Percentiles rank a stretch among this genome's conserved stretches.
These are phyloP conservation scores for Pythium apleroticum DNA, from an alignment of 352 stramenopile genomes.

Conservation along the genomic window DNA sequence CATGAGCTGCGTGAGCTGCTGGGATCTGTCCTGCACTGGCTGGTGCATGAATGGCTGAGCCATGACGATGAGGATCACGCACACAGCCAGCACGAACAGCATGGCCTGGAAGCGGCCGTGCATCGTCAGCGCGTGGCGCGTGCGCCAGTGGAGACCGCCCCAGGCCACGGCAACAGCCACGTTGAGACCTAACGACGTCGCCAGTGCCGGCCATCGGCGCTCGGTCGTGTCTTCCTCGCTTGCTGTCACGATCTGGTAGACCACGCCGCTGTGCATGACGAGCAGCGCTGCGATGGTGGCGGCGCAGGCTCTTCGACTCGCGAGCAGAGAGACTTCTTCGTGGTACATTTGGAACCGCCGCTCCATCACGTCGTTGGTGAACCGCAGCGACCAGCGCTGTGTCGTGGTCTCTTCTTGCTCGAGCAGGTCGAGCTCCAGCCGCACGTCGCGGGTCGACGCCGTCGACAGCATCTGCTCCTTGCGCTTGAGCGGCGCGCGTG, in stretches of 20 bases:
- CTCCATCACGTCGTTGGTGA: slow-evolving; percentile 45
- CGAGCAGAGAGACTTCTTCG: slow-evolving; percentile 43
- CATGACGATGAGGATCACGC: slow-evolving; percentile 43
- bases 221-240: neutral
- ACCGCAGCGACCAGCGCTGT: slow-evolving; percentile 48
- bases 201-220: slow-evolving; percentile 31
- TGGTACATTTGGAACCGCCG: slow-evolving; percentile 61
- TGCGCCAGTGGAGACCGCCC: slow-evolving; percentile 28
- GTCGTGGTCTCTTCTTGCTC: slow-evolving; percentile 42
- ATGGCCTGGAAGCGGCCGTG: slow-evolving; percentile 37
- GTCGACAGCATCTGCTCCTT: slow-evolving; percentile 48
- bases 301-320: slow-evolving; percentile 35
- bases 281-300: slow-evolving; percentile 37
- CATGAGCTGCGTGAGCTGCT: slow-evolving; percentile 48
- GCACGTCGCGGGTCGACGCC: slow-evolving; percentile 44
- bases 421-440: slow-evolving; percentile 48
- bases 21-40: slow-evolving; percentile 18
- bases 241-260: slow-evolving; percentile 19
- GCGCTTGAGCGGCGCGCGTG: slow-evolving; percentile 2
- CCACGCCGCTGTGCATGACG: slow-evolving; percentile 40
- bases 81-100: slow-evolving; percentile 32
- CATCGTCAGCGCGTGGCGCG: slow-evolving; percentile 22
- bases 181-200: slow-evolving; percentile 24
- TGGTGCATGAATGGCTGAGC: slow-evolving; percentile 29
- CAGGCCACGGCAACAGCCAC: slow-evolving; percentile 6